phyloP scores from a whole-genome alignment of 2,329 filamentous ascomycete genomes.

The Aspergillus tamarii region DNA sequence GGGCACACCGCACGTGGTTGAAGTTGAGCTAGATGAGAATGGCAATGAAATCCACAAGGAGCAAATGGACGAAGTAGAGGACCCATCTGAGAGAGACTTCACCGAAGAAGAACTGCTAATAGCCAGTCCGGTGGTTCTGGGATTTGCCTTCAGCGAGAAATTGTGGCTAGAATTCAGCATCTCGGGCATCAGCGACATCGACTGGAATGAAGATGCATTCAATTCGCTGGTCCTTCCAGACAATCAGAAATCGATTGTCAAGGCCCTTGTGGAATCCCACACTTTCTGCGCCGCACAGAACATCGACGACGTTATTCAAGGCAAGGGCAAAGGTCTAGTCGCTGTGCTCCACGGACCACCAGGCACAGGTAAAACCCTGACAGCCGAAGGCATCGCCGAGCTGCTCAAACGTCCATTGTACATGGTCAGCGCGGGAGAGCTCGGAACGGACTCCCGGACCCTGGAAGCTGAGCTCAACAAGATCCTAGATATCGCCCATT shows the following conservation, averaged over 20 bases:
- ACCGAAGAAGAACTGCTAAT: constrained; percentile 83
- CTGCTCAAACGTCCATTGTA: constrained; percentile 80
- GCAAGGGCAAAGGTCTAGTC: constrained; percentile 85
- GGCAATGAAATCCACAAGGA: constrained; percentile 59
- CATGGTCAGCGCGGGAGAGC: constrained; percentile 78
- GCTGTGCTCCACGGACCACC: constrained; percentile 81
- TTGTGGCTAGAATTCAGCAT: constrained; percentile 88
- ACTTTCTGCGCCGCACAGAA: constrained; percentile 79
- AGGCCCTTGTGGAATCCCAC: constrained; percentile 80
- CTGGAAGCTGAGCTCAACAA: constrained; percentile 79
- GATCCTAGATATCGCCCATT: constrained; percentile 82
- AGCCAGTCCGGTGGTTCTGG: constrained; percentile 80
- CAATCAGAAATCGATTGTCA: constrained; percentile 70
- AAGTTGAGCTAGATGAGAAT: constrained; percentile 59
- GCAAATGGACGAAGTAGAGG: constrained; percentile 55
- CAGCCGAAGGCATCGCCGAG: constrained; percentile 83
- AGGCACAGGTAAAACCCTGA: constrained; percentile 86
- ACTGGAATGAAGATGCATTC: constrained; percentile 83
- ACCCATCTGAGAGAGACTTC: constrained; percentile 58
- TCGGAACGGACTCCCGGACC: constrained; percentile 74
- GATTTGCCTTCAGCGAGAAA: constrained; percentile 86
- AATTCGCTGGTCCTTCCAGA: constrained; percentile 73
- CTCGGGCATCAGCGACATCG: constrained; percentile 75
- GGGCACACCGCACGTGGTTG: constrained; percentile 55
- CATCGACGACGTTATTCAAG: constrained; percentile 80